A percentile compares a stretch with the other conserved stretches of the same genome.
Evolutionary conservation across 2,329 filamentous ascomycete species (phyloP).

Genomic region (Endoconidiophora laricicola): DNA sequence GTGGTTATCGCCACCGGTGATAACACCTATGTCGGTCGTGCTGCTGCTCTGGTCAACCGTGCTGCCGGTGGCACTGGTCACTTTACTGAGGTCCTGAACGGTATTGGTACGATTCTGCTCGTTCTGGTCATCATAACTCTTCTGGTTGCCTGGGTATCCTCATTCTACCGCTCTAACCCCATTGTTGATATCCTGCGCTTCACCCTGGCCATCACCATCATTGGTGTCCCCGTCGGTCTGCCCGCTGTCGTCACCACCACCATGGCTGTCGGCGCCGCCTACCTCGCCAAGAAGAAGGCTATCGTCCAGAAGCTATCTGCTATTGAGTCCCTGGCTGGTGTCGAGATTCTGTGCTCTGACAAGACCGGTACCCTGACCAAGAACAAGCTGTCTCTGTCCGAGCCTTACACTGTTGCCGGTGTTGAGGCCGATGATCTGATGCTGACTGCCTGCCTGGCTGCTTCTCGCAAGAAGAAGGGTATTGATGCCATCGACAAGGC

Average conservation of each 20-base stretch:
- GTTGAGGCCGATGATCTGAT: constrained; percentile 79
- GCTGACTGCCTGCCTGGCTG: constrained; percentile 78
- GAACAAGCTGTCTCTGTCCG: constrained; percentile 79
- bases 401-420: constrained; percentile 68
- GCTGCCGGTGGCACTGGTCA: constrained; percentile 61
- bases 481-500: constrained; percentile 92
- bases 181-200: constrained; percentile 70
- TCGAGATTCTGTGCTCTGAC: constrained; percentile 87
- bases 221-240: constrained; percentile 84
- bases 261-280: constrained; percentile 85
- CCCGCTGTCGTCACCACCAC: constrained; percentile 87
- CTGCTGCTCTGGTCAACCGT: constrained; percentile 68
- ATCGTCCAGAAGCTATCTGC: constrained; percentile 87
- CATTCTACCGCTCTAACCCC: constrained; percentile 71
- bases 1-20: constrained; percentile 74
- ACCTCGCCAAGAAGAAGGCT: constrained; percentile 81
- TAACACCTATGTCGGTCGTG: constrained; percentile 78
- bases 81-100: constrained; percentile 82
- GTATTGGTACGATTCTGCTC: constrained; percentile 66
- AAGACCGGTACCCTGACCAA: constrained; percentile 89
- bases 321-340: constrained; percentile 82
- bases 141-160: constrained; percentile 68
- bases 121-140: constrained; percentile 66
- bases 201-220: constrained; percentile 77
- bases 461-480: constrained; percentile 88